A percentile compares a stretch with the other conserved stretches of the same genome.
Conservation (phyloP, 805 yeast species). For the Lipomyces anomalus region DNA sequence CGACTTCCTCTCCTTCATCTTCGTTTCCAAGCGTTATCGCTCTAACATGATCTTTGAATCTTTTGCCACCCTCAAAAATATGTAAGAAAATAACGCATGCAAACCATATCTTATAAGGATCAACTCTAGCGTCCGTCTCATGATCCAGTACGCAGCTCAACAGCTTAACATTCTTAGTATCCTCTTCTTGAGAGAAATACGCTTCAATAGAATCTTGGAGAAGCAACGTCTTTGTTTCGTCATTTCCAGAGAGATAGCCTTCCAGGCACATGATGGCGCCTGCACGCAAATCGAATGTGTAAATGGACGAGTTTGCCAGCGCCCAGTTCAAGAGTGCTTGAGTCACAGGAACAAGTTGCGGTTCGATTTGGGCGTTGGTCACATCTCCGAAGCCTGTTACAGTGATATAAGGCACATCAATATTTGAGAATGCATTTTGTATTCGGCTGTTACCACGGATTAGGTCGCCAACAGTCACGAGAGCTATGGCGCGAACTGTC, state of each 20-base stretch:
- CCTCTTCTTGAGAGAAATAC: constrained; percentile 15
- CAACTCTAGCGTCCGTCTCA: constrained; percentile 62
- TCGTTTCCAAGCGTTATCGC: constrained; percentile 50
- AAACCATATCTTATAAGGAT: constrained; percentile 87
- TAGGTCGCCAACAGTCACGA: constrained; percentile 71
- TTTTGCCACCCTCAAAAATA: constrained; percentile 51
- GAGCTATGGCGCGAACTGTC: constrained; percentile 57
- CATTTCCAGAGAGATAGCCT: constrained; percentile 62
- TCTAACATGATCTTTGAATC: constrained; percentile 45
- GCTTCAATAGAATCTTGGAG: constrained; percentile 55
- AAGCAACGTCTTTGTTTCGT: constrained; percentile 55
- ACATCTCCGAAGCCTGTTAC: constrained; percentile 48
- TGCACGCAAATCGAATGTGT: constrained; percentile 72
- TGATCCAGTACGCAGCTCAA: constrained; percentile 69
- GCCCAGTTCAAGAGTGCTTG: constrained; percentile 80
- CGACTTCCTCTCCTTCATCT: constrained; percentile 56
- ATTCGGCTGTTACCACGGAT: constrained; percentile 60
- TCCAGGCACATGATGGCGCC: constrained; percentile 63
- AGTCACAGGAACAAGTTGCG: constrained; percentile 56
- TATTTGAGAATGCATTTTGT: constrained; percentile 66
- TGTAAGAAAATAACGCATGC: constrained; percentile 60
- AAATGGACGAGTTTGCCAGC: constrained; percentile 70
- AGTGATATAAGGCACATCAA: constrained; percentile 90
- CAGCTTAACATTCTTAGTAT: constrained; percentile 45
- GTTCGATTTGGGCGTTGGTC: constrained; percentile 29